Evolutionary conservation across 805 yeast genomes (phyloP), one percentile per base, ranked within the genome.

Genomic region (Candida sphagnicola): DNA sequence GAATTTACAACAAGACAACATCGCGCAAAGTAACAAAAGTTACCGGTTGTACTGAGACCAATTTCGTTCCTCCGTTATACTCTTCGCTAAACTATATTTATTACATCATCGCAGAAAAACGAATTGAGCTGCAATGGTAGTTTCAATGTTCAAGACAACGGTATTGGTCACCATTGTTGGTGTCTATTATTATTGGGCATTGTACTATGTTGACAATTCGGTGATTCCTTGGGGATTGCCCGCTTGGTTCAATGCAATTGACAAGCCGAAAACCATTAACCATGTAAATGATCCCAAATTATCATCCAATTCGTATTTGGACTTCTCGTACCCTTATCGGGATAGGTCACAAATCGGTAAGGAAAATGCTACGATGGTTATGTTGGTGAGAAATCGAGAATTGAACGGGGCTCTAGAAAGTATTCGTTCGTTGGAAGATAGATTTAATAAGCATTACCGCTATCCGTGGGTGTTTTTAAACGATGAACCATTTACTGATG

Each of bases 321-420:
- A 45, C 15, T 35, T 43, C 33, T 26, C 34, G n/a, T 38, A 40
- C 26, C 60, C 65, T 3, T 31, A 33, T 12, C 49, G 62, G 30
- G 68, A 71, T 40, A 51, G 65, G 37, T 37, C 44, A 14, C 67
- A 65, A 40, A 41, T 63, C 30, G 82, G 86, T 1, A 55, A 45
- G 14, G 95, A 86, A 52, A 89, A 88, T 56, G 97, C 97, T 3
- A 83, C 95, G 0, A 58, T 90, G 18, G 73, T 90, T 39, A 89
- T 90, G 95, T 74, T 90, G 18, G 95, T 85, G 28, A 68, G 97
- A 39, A 89, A 89, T 56, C 70, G 74, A 64, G 97, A 89, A 57
- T 59, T 89, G 8, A 69, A 73, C 8, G 89, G 83, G 1, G 95
- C 93, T 0, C 59, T 89, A 15, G 41, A 44, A 19, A 63, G 72